Conservation (phyloP, 306 rosid genomes). For the Glycyrrhiza uralensis region DNA sequence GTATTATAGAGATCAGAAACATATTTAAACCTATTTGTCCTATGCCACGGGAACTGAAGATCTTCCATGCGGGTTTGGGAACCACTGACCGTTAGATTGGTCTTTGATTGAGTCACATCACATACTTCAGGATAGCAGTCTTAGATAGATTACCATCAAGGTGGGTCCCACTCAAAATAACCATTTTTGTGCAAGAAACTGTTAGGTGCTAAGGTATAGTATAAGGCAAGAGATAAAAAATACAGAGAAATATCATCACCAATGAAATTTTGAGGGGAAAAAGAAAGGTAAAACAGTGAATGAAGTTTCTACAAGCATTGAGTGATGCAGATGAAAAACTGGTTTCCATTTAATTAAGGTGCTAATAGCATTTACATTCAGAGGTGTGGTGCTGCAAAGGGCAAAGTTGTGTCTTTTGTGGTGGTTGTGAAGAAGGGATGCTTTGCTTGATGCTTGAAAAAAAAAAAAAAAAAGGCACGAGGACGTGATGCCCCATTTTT, state of each 20-base stretch:
- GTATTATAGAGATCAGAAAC: too few relatives aligned
- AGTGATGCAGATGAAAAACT: conserved; percentile 13
- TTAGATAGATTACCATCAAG: not conserved
- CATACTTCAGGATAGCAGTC: not conserved
- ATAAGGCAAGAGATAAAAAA: conserved; percentile 1
- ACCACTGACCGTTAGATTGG: conserved; percentile 11
- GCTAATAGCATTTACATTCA: conserved; percentile 1
- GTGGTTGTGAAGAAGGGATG: conserved; percentile 26
- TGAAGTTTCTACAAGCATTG: not conserved
- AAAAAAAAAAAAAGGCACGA: conserved; percentile 15
- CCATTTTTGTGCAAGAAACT: not conserved
- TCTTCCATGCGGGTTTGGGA: not conserved
- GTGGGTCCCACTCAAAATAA: not conserved
- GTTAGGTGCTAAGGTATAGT: not conserved
- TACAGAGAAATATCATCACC: not conserved
- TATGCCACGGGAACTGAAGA: not conserved
- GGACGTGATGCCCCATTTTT: conserved; percentile 22
- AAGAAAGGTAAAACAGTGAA: not conserved
- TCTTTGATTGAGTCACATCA: not conserved
- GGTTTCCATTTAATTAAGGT: not conserved
- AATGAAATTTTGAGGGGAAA: too few relatives aligned
- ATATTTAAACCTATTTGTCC: too few relatives aligned
- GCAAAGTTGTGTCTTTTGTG: not conserved
- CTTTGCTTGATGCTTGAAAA: conserved; percentile 28
- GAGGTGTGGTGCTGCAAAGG: not conserved